Percentiles rank a stretch among this genome's conserved stretches.
phyloP scores from a whole-genome alignment of 805 yeast species.

The Spencermartinsiella europaea region DNA sequence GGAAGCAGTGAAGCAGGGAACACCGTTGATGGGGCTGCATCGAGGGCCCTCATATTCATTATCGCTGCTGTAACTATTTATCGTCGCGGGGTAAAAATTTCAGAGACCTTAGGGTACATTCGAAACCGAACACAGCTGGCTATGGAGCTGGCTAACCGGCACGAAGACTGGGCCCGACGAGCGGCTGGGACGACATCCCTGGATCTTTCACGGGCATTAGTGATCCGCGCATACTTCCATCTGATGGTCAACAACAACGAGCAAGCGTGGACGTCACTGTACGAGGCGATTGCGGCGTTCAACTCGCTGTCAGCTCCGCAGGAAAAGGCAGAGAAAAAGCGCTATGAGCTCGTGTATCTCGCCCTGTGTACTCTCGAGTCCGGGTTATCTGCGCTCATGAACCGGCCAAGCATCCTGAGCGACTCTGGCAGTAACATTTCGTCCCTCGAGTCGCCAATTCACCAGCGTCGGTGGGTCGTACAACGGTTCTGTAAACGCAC shows the following conservation, averaged over 20 bases:
- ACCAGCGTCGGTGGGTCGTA: background rate
- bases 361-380: background rate
- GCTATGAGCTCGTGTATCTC: background rate
- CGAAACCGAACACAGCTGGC: background rate
- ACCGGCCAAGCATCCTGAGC: background rate
- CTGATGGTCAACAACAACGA: background rate
- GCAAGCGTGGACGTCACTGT: conserved; percentile 1
- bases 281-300: conserved; percentile 1
- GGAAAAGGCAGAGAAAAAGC: background rate
- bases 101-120: background rate
- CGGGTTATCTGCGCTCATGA: background rate
- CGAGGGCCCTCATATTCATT: background rate
- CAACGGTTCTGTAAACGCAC: background rate
- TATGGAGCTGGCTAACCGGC: background rate
- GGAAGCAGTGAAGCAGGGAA: background rate
- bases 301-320: background rate
- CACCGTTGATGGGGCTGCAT: background rate
- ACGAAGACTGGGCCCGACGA: background rate
- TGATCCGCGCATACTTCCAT: background rate
- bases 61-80: background rate
- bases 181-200: background rate
- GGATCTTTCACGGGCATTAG: background rate
- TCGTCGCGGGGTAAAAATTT: background rate
- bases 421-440: background rate
- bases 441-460: background rate